phyloP scores from a whole-genome alignment of 139 green algal species.

The Chlamydomonas asymmetrica region DNA sequence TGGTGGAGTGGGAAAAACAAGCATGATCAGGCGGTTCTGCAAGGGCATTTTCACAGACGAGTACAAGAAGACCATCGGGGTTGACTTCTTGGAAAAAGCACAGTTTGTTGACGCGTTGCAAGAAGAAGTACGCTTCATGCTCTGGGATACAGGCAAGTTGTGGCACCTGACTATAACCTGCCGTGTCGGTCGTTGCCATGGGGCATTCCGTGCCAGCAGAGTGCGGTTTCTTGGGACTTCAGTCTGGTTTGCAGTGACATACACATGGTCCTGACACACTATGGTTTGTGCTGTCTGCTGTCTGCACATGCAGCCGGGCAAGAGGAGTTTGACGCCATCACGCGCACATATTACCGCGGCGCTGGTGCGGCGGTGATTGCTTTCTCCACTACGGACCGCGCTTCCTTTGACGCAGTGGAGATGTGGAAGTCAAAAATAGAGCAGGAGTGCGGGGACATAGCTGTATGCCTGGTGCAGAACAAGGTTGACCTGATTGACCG shows the following conservation, averaged over 20 bases:
- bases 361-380: constrained; percentile 66
- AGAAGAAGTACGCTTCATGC: constrained; percentile 74
- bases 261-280: too few species aligned
- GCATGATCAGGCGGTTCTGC: constrained; percentile 74
- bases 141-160: constrained; percentile 72
- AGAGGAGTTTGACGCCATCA: constrained; percentile 82
- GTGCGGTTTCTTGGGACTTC: too few species aligned
- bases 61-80: constrained; percentile 84
- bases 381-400: constrained; percentile 76
- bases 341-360: constrained; percentile 71
- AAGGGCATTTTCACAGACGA: constrained; percentile 72
- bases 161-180: background rate
- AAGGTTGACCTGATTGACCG: constrained; percentile 74
- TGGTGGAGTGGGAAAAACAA: constrained; percentile 75
- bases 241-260: too few species aligned
- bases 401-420: constrained; percentile 67
- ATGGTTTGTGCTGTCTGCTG: background rate
- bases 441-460: constrained; percentile 63
- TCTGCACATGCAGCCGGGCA: constrained; percentile 56
- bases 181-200: background rate
- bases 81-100: constrained; percentile 81
- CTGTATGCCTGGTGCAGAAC: constrained; percentile 76
- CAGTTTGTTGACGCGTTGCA: constrained; percentile 62
- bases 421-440: constrained; percentile 69
- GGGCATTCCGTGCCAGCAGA: background rate